Conservation (phyloP, 495 filamentous ascomycete species). For the Aspergillus funiculosus region DNA sequence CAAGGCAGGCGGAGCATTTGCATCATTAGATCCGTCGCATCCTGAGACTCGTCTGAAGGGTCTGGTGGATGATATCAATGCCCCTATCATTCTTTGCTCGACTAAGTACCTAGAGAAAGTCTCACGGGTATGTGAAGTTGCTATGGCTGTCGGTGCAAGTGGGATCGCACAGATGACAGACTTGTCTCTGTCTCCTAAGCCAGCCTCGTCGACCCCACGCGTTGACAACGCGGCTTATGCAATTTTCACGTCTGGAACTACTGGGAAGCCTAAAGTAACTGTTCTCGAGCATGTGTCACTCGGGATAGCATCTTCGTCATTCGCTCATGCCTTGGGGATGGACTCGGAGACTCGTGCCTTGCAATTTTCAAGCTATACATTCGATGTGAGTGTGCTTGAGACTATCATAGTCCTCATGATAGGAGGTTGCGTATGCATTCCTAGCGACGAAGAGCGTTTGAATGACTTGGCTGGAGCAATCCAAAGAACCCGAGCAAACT, state of each 20-base stretch:
- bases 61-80: constrained; percentile 47
- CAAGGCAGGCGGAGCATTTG: constrained; percentile 55
- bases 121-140: constrained; percentile 27
- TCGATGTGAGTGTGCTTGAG: constrained; percentile 62
- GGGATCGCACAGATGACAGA: constrained; percentile 29
- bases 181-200: no score
- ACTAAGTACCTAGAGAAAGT: constrained; percentile 26
- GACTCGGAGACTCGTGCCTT: constrained; percentile 50
- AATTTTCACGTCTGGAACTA: constrained; percentile 49
- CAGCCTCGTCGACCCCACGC: constrained; percentile 11
- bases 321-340: constrained; percentile 39
- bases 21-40: constrained; percentile 52
- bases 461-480: constrained; percentile 42
- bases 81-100: constrained; percentile 38
- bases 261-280: constrained; percentile 47
- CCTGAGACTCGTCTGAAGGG: constrained; percentile 49
- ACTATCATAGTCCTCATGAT: constrained; percentile 58
- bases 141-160: constrained; percentile 26
- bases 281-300: constrained; percentile 41
- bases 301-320: constrained; percentile 28
- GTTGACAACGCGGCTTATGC: constrained; percentile 39
- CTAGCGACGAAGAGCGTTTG: constrained; percentile 52
- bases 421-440: constrained; percentile 61
- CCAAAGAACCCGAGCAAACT: constrained; percentile 36
- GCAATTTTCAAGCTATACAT: constrained; percentile 64